Conservation (phyloP, 2,329 filamentous ascomycete genomes). For the Diaporthe nobilis region DNA sequence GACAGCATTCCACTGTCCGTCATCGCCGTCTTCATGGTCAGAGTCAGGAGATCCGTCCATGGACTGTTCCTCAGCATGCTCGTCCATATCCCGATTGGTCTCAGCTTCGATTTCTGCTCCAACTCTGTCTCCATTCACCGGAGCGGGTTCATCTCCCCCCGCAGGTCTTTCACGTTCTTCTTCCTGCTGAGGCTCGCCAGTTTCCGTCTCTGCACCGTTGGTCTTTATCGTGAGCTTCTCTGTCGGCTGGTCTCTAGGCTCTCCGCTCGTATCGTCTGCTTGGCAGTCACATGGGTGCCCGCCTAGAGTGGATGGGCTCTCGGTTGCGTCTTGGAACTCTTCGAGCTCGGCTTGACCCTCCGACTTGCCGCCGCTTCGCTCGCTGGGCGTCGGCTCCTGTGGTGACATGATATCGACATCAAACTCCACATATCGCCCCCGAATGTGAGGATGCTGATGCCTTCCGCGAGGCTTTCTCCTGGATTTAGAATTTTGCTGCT, state of each 20-base stretch:
- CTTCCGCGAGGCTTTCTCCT: constrained; percentile 45
- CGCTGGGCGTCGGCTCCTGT: constrained; percentile 42
- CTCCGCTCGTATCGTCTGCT: background rate
- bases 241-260: background rate
- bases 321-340: constrained; percentile 13
- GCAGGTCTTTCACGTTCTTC: background rate
- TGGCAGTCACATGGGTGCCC: background rate
- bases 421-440: constrained; percentile 47
- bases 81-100: too few species aligned
- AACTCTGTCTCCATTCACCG: background rate
- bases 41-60: constrained; percentile 39
- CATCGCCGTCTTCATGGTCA: constrained; percentile 41
- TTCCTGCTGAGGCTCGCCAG: background rate
- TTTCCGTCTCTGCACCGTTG: background rate
- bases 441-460: background rate
- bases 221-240: background rate
- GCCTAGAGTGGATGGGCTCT: background rate
- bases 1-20: constrained; percentile 57
- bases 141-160: too few species aligned
- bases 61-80: constrained; percentile 12
- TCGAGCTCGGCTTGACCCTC: background rate
- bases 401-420: constrained; percentile 39
- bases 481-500: constrained; percentile 46
- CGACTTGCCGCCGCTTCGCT: background rate
- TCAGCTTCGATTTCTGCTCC: background rate